Conservation (phyloP, 176 grass and related monocot genomes). For the Carex myosuroides region DNA sequence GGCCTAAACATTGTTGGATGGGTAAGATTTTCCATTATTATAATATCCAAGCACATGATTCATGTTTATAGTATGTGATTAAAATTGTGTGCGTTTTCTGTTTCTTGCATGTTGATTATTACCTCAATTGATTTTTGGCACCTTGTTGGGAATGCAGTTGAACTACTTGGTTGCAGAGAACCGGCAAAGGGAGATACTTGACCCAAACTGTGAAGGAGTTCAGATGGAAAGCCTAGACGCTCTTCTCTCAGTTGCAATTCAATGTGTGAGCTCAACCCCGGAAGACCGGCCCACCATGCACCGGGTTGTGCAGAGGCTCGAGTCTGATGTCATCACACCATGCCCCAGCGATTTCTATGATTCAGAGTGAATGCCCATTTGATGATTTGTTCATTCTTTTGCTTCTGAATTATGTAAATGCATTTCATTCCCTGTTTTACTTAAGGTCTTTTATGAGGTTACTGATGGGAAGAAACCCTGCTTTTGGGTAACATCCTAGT, state of each 20-base stretch:
- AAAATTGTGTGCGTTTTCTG: not conserved
- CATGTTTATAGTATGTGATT: slow-evolving; percentile 2
- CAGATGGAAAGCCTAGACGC: slow-evolving; percentile 84
- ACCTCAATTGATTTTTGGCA: not conserved
- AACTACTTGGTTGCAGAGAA: slow-evolving; percentile 79
- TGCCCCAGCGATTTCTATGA: slow-evolving; percentile 97
- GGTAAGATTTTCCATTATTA: slow-evolving; percentile 42
- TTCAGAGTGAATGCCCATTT: slow-evolving; percentile 62
- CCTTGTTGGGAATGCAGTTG: slow-evolving; percentile 41
- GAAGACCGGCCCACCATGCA: slow-evolving; percentile 98
- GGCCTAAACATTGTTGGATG: slow-evolving; percentile 99
- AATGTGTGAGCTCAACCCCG: slow-evolving; percentile 73
- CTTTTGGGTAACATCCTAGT: slow-evolving; percentile 4
- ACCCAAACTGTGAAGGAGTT: slow-evolving; percentile 76
- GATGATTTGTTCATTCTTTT: slow-evolving; percentile 70
- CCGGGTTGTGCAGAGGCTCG: slow-evolving; percentile 87
- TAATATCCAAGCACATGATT: not conserved
- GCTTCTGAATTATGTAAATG: slow-evolving; percentile 76
- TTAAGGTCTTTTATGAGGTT: not conserved
- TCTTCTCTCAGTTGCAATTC: slow-evolving; percentile 83
- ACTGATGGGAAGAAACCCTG: not conserved
- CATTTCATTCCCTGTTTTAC: slow-evolving; percentile 25
- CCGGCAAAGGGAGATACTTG: slow-evolving; percentile 77
- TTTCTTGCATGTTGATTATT: not conserved
- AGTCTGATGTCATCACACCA: slow-evolving; percentile 97